These are phyloP conservation scores for Pseudonitzschia delicatissima DNA, from an alignment of 108 stramenopile species.

Conservation along the genomic window DNA sequence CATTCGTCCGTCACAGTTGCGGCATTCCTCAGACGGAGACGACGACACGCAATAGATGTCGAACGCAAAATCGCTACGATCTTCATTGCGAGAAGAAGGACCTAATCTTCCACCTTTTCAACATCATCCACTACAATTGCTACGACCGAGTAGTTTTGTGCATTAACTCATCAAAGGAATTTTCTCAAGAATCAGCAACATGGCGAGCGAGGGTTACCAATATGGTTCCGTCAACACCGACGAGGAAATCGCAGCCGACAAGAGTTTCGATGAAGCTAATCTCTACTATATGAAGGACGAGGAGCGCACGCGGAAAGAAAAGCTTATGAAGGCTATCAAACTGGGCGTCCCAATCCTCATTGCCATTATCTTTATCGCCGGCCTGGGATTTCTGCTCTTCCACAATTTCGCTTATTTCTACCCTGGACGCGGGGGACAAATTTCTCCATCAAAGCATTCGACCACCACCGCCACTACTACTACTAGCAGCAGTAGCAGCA, in stretches of 20 bases:
- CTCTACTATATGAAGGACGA: conserved; percentile 18
- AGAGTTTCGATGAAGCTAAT: conserved; percentile 26
- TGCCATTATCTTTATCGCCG: conserved; percentile 19
- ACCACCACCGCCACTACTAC: no score
- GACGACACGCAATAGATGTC: no score
- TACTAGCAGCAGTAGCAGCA: not conserved
- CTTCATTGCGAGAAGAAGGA: no score
- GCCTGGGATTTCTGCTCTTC: conserved; percentile 18
- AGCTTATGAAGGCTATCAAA: conserved; percentile 10
- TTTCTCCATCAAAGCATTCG: not conserved
- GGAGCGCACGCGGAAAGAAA: conserved; percentile 10
- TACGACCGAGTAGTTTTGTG: no score
- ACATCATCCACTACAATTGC: no score
- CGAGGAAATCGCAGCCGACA: not conserved
- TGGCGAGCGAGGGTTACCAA: not conserved
- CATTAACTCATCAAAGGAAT: no score
- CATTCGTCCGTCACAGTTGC: no score
- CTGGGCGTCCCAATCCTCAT: conserved; percentile 29
- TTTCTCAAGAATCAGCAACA: no score
- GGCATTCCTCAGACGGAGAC: no score
- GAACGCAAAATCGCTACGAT: no score
- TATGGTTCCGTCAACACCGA: conserved; percentile 19
- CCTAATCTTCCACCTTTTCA: no score
- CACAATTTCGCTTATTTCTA: conserved; percentile 17
- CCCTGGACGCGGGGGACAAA: conserved; percentile 13